Evolutionary conservation across 352 stramenopile species (phyloP).

Genomic region (Globisporangium rhizosaccharum): DNA sequence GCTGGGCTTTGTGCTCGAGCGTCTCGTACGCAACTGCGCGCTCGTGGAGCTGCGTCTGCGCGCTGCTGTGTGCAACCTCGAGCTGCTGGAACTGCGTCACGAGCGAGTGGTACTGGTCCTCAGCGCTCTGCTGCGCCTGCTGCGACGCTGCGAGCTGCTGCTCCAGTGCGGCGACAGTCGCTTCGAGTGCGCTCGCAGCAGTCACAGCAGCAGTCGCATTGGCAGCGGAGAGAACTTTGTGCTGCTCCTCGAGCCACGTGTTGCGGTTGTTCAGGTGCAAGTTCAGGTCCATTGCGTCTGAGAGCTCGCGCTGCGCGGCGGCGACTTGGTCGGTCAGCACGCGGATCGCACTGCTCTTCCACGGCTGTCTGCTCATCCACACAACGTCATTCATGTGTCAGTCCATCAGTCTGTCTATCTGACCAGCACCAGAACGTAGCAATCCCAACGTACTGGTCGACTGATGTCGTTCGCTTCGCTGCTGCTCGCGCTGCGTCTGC

Average conservation of each 20-base stretch:
- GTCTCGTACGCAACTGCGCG: slow-evolving; percentile 23
- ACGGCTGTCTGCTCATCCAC: slow-evolving; percentile 16
- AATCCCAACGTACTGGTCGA: slow-evolving; percentile 29
- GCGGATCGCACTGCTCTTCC: slow-evolving; percentile 49
- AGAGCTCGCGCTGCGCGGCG: slow-evolving; percentile 64
- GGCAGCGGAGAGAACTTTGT: slow-evolving; percentile 34
- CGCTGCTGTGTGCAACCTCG: slow-evolving; percentile 6
- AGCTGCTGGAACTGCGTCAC: slow-evolving; percentile 10
- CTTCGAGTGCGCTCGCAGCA: slow-evolving; percentile 20
- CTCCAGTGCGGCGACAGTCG: slow-evolving; percentile 14
- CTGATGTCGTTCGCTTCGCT: neutral
- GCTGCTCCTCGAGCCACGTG: slow-evolving; percentile 72
- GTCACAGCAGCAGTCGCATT: slow-evolving; percentile 15
- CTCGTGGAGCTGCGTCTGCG: slow-evolving; percentile 8
- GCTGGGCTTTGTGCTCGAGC: slow-evolving; percentile 15
- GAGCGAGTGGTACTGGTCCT: slow-evolving; percentile 31
- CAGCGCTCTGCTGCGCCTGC: neutral
- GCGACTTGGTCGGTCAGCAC: slow-evolving; percentile 69
- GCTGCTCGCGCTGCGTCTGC: slow-evolving; percentile 16
- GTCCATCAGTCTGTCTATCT: no score
- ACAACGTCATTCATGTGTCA: neutral
- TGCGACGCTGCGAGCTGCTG: slow-evolving; percentile 8
- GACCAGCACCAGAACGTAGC: neutral
- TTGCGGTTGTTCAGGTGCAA: slow-evolving; percentile 76
- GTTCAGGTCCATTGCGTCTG: slow-evolving; percentile 82